phyloP scores from a whole-genome alignment of 257 asterid genomes.

The Thymus quinquecostatus region DNA sequence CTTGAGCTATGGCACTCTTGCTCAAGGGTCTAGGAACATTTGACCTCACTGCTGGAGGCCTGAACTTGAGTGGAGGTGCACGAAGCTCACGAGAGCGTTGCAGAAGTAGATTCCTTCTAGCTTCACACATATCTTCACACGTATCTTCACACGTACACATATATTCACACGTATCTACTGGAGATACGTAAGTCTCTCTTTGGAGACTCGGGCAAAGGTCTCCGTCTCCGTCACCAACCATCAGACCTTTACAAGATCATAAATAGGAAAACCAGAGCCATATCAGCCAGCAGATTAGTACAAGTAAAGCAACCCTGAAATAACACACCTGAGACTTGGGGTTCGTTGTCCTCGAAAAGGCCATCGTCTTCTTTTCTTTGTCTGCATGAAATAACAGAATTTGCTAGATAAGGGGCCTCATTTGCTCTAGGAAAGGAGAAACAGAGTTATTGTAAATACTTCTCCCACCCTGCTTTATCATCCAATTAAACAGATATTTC shows the following conservation, averaged over 20 bases:
- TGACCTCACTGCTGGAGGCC: constrained; percentile 36
- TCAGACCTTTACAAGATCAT: constrained; percentile 51
- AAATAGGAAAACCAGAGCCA: constrained; percentile 10
- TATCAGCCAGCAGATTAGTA: constrained; percentile 10
- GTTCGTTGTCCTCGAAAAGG: constrained; percentile 54
- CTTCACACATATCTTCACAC: constrained; percentile 44
- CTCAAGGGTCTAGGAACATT: constrained; percentile 41
- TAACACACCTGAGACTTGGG: constrained; percentile 59
- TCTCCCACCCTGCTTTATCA: constrained; percentile 37
- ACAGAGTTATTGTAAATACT: constrained; percentile 31
- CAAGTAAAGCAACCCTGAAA: constrained; percentile 27
- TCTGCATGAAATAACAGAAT: constrained; percentile 51
- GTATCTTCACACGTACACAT: no score
- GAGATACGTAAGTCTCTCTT: constrained; percentile 58
- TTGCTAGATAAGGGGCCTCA: constrained; percentile 27
- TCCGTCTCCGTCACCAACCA: constrained; percentile 54
- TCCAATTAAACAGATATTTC: constrained; percentile 36
- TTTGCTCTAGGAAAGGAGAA: constrained; percentile 28
- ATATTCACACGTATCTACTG: constrained; percentile 40
- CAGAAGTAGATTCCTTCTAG: constrained; percentile 86
- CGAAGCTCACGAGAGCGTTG: constrained; percentile 73
- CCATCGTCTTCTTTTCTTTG: constrained; percentile 83
- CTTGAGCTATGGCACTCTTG: constrained; percentile 64
- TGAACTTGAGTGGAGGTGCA: constrained; percentile 56
- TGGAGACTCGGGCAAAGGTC: constrained; percentile 95